Percentiles rank a stretch among this genome's conserved stretches.
Conservation (phyloP, 2,329 filamentous ascomycete genomes). For the Venturia pyrina region DNA sequence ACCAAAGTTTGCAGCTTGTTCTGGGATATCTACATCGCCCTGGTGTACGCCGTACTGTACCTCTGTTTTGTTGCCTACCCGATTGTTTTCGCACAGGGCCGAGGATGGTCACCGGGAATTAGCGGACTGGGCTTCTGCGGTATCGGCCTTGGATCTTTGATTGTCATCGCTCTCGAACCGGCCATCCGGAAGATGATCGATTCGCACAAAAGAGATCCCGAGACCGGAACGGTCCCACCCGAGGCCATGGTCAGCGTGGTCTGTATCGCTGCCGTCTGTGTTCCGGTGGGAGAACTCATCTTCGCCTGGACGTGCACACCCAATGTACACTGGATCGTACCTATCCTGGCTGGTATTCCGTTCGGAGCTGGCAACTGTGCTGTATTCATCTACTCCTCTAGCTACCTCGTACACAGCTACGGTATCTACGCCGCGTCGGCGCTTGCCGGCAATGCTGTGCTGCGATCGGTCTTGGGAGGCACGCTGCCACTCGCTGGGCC, state of each 20-base stretch:
- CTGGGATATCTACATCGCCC: conserved; percentile 60
- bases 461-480: conserved; percentile 66
- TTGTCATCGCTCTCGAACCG: conserved; percentile 49
- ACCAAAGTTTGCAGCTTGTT: conserved; percentile 47
- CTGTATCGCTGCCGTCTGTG: conserved; percentile 63
- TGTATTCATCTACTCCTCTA: conserved; percentile 73
- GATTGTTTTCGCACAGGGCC: conserved; percentile 64
- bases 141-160: conserved; percentile 47
- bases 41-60: conserved; percentile 80
- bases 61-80: conserved; percentile 88
- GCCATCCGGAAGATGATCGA: conserved; percentile 70
- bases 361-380: conserved; percentile 69
- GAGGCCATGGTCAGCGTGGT: conserved; percentile 77
- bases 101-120: conserved; percentile 66
- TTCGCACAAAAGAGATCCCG: conserved; percentile 60
- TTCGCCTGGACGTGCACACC: conserved; percentile 86
- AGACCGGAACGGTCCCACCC: conserved; percentile 61
- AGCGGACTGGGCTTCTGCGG: conserved; percentile 72
- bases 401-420: conserved; percentile 71
- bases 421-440: conserved; percentile 75
- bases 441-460: conserved; percentile 67
- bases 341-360: conserved; percentile 67
- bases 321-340: conserved; percentile 71
- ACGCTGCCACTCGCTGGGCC: conserved; percentile 65
- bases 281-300: conserved; percentile 69